Conservation (phyloP, 73 alveolate species). For the Loxodes magnus region DNA sequence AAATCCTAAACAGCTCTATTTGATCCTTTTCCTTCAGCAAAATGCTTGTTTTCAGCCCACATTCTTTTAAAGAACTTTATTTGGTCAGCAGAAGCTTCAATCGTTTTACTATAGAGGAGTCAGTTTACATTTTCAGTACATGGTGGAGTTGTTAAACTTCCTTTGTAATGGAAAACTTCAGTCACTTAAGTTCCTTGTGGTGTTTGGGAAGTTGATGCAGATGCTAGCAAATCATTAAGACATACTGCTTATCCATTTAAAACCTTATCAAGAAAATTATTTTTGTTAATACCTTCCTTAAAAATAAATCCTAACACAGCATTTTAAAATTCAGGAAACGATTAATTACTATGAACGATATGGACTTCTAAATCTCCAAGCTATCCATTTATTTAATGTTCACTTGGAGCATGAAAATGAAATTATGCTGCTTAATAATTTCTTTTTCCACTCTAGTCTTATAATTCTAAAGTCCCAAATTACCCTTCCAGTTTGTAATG, state of each 20-base stretch:
- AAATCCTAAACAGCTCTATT: conserved; percentile 40
- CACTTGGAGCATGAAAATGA: conserved; percentile 85
- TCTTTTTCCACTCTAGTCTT: too few species aligned
- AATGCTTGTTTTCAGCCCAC: conserved; percentile 21
- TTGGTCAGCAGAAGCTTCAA: conserved; percentile 27
- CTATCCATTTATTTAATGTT: conserved; percentile 61
- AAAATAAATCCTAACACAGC: conserved; percentile 38
- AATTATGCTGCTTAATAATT: too few species aligned
- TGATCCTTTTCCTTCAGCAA: conserved; percentile 47
- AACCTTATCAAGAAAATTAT: conserved; percentile 14
- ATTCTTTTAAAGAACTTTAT: conserved; percentile 15
- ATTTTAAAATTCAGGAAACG: conserved; percentile 8
- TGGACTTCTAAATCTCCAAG: conserved; percentile 74
- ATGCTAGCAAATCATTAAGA: conserved; percentile 14
- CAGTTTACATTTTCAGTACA: conserved; percentile 47
- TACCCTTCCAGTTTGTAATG: too few species aligned
- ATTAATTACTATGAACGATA: conserved; percentile 37
- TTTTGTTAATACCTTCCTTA: conserved; percentile 19
- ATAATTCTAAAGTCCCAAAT: too few species aligned
- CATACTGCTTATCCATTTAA: conserved; percentile 15
- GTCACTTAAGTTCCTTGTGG: too few species aligned
- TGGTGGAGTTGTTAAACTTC: conserved; percentile 51
- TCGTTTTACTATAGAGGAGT: conserved; percentile 23
- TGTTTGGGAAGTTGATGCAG: too few species aligned
- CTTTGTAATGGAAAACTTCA: conserved; percentile 34